A percentile compares a stretch with the other conserved stretches of the same genome.
phyloP scores from a whole-genome alignment of 2,329 filamentous ascomycete genomes.

The Sporothrix luriei region DNA sequence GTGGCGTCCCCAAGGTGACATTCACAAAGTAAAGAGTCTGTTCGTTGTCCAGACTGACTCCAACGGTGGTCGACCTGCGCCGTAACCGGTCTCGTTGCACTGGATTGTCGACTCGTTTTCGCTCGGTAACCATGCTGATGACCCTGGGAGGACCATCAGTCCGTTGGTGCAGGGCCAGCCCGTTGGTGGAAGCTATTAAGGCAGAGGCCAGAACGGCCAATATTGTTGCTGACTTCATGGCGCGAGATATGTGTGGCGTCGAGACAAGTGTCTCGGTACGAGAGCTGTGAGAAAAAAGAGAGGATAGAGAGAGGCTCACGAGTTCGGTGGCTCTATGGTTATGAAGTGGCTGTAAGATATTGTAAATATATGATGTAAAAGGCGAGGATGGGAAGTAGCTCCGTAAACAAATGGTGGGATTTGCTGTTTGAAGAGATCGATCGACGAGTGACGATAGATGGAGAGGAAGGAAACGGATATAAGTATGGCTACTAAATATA shows the following conservation, averaged over 20 bases:
- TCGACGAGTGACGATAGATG: conserved; percentile 6
- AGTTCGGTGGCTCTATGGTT: neutral
- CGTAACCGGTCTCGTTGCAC: conserved; percentile 50
- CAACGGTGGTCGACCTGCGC: conserved; percentile 50
- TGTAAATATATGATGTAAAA: neutral
- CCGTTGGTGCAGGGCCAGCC: conserved; percentile 41
- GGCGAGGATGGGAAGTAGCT: neutral
- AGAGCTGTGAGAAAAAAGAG: neutral
- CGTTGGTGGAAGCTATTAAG: conserved; percentile 37
- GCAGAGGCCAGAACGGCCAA: conserved; percentile 42
- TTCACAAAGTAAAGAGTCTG: conserved; percentile 68
- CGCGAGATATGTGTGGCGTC: neutral
- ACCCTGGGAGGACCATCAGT: conserved; percentile 48
- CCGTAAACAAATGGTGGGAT: conserved; percentile 4
- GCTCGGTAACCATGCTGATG: conserved; percentile 51
- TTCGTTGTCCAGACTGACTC: conserved; percentile 59
- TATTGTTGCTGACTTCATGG: conserved; percentile 45
- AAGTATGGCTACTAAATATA: neutral
- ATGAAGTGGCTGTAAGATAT: conserved; percentile 1
- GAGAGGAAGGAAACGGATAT: conserved; percentile 11
- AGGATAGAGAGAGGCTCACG: neutral
- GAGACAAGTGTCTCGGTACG: neutral
- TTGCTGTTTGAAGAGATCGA: conserved; percentile 20
- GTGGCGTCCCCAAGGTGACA: conserved; percentile 63
- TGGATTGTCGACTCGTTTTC: conserved; percentile 47